phyloP scores from a whole-genome alignment of 1,284 basidiomycete species.

The Ganoderma sinense region DNA sequence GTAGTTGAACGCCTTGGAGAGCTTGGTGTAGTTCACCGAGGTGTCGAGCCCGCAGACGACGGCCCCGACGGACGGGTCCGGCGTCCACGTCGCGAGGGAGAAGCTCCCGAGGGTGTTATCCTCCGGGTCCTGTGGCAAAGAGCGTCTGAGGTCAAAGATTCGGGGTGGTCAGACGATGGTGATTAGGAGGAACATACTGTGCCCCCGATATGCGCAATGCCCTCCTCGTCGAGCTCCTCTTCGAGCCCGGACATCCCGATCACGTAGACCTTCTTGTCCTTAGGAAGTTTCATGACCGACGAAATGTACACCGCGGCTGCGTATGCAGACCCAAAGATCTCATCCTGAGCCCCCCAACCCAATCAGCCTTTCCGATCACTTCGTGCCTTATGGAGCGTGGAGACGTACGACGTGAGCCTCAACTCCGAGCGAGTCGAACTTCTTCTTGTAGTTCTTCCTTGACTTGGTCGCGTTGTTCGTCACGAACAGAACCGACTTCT shows the following conservation, averaged over 20 bases:
- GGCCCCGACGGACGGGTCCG: slow-evolving; percentile 85
- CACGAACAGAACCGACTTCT: slow-evolving; percentile 93
- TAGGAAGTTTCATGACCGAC: slow-evolving; percentile 87
- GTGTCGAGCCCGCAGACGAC: slow-evolving; percentile 91
- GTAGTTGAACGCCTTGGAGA: slow-evolving; percentile 94
- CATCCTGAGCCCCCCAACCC: slow-evolving; percentile 62
- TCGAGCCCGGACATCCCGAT: slow-evolving; percentile 94
- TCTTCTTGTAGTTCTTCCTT: slow-evolving; percentile 85
- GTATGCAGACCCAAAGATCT: slow-evolving; percentile 96
- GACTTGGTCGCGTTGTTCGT: slow-evolving; percentile 99
- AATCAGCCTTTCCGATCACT: not conserved
- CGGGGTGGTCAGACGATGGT: not conserved
- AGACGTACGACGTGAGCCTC: slow-evolving; percentile 81
- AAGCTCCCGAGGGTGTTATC: slow-evolving; percentile 83
- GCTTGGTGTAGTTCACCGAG: slow-evolving; percentile 89
- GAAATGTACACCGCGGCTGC: slow-evolving; percentile 95
- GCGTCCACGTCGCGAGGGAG: slow-evolving; percentile 72
- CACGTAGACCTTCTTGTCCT: slow-evolving; percentile 95
- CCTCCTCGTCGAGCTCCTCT: slow-evolving; percentile 89
- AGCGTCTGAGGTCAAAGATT: not conserved
- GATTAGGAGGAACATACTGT: slow-evolving; percentile 64
- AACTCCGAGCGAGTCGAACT: slow-evolving; percentile 91
- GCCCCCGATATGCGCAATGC: slow-evolving; percentile 84
- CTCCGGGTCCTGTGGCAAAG: slow-evolving; percentile 69
- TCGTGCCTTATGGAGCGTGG: not conserved